These are phyloP conservation scores for Cenchrus americanus DNA, from an alignment of 176 grass and related monocot genomes.

Conservation along the genomic window DNA sequence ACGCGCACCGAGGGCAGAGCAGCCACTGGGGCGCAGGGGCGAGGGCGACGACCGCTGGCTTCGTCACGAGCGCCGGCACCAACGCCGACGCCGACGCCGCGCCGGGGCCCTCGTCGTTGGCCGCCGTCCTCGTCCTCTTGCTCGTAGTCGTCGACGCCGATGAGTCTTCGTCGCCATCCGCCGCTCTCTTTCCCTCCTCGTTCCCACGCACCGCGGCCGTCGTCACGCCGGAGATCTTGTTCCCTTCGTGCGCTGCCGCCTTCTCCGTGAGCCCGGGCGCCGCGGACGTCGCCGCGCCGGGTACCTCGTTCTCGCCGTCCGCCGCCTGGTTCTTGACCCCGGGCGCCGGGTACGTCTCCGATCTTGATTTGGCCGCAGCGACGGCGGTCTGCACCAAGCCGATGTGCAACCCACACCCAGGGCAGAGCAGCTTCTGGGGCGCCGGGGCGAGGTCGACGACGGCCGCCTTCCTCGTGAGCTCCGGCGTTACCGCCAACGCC, in stretches of 20 bases:
- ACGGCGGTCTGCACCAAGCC: not conserved
- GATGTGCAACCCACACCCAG: not conserved
- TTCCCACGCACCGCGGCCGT: not conserved
- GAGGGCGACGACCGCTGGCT: too few species aligned
- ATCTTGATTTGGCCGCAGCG: too few species aligned
- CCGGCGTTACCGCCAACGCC: not conserved
- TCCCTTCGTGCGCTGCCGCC: not conserved
- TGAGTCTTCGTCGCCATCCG: not conserved
- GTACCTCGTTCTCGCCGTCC: too few species aligned
- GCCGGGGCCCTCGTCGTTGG: not conserved
- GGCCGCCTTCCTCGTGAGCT: not conserved
- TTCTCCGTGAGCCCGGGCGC: not conserved
- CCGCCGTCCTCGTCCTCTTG: not conserved
- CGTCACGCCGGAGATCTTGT: not conserved
- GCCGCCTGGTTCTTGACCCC: too few species aligned
- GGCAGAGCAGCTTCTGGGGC: not conserved
- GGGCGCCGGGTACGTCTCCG: too few species aligned
- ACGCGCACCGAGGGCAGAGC: conserved; percentile 4
- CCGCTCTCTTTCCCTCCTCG: not conserved
- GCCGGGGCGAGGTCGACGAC: not conserved
- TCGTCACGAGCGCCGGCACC: too few species aligned
- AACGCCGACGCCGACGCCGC: not conserved
- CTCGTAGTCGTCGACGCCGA: not conserved
- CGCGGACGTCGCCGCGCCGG: too few species aligned
- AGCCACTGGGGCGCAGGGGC: not conserved